Evolutionary conservation across 192 early-diverging fungal genomes (phyloP), one percentile per base, ranked within the genome.

Genomic region (Spizellomyces punctatus): DNA sequence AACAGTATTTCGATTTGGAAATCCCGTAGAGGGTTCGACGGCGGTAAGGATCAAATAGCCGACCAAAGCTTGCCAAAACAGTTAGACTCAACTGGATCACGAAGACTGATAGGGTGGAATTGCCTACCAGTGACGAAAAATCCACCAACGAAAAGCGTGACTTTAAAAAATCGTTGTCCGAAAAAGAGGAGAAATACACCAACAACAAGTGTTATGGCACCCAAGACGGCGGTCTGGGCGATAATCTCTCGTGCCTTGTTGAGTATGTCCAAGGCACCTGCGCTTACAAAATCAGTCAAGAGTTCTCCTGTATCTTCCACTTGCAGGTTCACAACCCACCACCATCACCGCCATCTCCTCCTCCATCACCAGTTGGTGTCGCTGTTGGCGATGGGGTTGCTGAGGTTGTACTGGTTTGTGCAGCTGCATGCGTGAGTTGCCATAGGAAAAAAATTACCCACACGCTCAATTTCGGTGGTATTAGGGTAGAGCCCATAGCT

Each of bases 11-110:
- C 67, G 48, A 21, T 69, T 19, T 45, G 22, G 19, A 46, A 69
- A 81, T 2, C 79, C 79, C 14, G 10, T 21, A 52, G 21, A 22
- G 19, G 79, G 79, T 54, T 81, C 73, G n/a, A 75, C 21, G 22
- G 47, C 6, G 17, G 56, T 46, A 17, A 78, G 58, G 46, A 78
- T 10, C 27, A 78, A 67, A 63, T 66, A 76, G n/a, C 63, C 75
- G 17, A 62, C 56, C 14, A 69, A 10, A 48, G 54, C 63, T 65
- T 65, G 49, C 19, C 12, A n/a, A 58, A 6, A n/a, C n/a, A 36
- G n/a, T 62, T 43, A 43, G n/a, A 36, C 6, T 22, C 42, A 21
- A 0, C 17, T 6, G 17, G 61, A 36, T 36, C 17, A 62, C 41
- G 6, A 19, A 62, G 4, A 9, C 3, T 8, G 16, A 49, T 46